Base-by-base conservation (phyloP, 202 grass and related monocot genomes). In the Eragrostis tef region DNA sequence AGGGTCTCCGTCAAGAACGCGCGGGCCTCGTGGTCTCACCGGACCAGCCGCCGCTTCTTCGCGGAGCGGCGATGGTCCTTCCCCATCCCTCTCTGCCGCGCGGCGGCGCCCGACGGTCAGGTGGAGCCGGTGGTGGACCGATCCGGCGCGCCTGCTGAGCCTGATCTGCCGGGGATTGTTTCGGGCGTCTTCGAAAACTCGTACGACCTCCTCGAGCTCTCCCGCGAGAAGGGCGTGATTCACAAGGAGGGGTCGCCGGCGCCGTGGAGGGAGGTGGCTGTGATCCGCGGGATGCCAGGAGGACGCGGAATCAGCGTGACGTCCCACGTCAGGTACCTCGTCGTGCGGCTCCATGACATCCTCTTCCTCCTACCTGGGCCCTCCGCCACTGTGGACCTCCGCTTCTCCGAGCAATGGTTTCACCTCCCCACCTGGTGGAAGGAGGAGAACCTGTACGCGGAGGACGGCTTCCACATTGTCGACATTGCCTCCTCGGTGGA, bases 381-480 rank as follows among this genome's bases (percentile, higher is more conserved):
- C 54, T 14, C 53, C 20, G n/a, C 36, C 0, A 12, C 73, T 0
- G 54, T 46, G 20, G 54, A 61, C 20, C 6, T 76, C 54, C 19
- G 39, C 39, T 61, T 76, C 54, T 19, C 53, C 0, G 73, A 76
- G 13, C 54, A 43, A 0, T 45, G 21, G 73, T 76, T 76, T 20
- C 20, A 14, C 39, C 73, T 61, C 8, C 73, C 73, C 21, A 3
- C 54, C 0, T 8, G 34, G 9, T 76, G 73, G 73, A 45, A 9
- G 39, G 73, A 76, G 54, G 54, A 76, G 54, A 43, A 54, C 39
- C 13, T 76, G 36, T 76, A 59, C 52, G 7, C 72, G 0, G 73
- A 76, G 41, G 56, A 75, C 0, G 36, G 73, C 9, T 11, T 62
- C 4, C 73, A 62, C 39, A 46, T 76, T 3, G 13, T 76, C 13